These are phyloP conservation scores for Lactarius hengduanensis DNA, from an alignment of 768 basidiomycete genomes.

Conservation along the genomic window DNA sequence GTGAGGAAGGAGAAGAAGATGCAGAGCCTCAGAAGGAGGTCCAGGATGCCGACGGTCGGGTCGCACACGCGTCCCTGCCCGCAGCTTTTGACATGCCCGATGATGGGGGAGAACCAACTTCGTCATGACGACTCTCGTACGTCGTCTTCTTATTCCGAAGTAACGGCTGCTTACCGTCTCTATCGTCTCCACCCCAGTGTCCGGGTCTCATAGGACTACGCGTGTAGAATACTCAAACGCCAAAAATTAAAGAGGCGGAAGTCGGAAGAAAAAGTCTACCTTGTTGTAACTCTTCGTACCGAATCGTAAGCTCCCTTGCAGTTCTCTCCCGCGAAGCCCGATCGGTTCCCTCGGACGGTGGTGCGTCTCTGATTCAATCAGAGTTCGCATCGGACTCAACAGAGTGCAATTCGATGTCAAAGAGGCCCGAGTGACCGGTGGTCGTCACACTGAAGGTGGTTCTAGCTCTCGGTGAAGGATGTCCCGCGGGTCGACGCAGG, in stretches of 20 bases:
- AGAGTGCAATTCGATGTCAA: neutral
- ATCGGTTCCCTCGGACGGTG: neutral
- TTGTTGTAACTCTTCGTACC: neutral
- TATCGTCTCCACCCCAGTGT: neutral
- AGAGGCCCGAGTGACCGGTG: neutral
- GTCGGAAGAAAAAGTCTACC: neutral
- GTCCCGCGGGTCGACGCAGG: neutral
- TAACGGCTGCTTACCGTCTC: neutral
- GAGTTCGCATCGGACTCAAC: neutral
- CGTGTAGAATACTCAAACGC: neutral
- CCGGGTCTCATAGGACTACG: too few relatives aligned
- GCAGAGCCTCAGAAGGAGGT: slow-evolving; percentile 49
- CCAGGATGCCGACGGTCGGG: slow-evolving; percentile 65
- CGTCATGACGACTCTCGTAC: slow-evolving; percentile 4
- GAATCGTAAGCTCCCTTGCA: neutral
- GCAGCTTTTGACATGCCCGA: neutral
- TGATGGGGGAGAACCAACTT: neutral
- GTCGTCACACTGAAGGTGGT: neutral
- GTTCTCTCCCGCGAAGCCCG: neutral
- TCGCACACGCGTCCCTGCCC: slow-evolving; percentile 55
- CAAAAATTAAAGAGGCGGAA: neutral
- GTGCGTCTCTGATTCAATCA: neutral
- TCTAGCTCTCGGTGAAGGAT: neutral
- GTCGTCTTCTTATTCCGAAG: neutral
- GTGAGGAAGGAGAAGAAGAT: slow-evolving; percentile 30